These are phyloP conservation scores for Pleurozium schreberi DNA, from an alignment of 225 moss, liverwort and hornwort genomes.

Conservation along the genomic window DNA sequence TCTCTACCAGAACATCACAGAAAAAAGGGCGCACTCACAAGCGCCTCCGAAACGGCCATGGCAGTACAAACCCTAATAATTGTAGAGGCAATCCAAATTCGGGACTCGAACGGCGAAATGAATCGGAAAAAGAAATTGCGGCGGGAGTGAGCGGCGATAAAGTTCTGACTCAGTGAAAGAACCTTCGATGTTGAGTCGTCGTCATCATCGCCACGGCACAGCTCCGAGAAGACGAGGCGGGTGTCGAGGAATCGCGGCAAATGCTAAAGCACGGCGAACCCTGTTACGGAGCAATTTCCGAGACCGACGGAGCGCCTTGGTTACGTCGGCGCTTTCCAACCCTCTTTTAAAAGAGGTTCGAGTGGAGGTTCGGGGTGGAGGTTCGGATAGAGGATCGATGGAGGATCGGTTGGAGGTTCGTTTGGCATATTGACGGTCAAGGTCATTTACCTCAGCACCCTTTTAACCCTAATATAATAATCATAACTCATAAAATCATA, in stretches of 20 bases:
- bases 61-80: conserved; percentile 1
- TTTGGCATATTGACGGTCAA: too few species aligned
- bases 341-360: background rate
- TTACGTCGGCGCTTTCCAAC: background rate
- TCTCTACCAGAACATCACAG: background rate
- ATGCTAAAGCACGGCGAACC: background rate
- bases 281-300: background rate
- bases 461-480: too few species aligned
- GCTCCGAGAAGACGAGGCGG: background rate
- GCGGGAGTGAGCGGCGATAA: background rate
- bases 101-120: too few species aligned
- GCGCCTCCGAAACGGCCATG: background rate
- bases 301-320: background rate
- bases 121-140: background rate
- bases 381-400: too few species aligned
- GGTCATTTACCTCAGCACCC: too few species aligned
- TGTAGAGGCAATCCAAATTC: background rate
- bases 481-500: too few species aligned
- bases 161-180: background rate
- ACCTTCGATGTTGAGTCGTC: background rate
- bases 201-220: background rate
- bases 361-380: background rate
- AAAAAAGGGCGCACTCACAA: background rate
- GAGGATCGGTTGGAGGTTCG: too few species aligned
- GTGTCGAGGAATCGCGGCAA: background rate